phyloP scores from a whole-genome alignment of 805 yeast species.

The Candida quercuum region DNA sequence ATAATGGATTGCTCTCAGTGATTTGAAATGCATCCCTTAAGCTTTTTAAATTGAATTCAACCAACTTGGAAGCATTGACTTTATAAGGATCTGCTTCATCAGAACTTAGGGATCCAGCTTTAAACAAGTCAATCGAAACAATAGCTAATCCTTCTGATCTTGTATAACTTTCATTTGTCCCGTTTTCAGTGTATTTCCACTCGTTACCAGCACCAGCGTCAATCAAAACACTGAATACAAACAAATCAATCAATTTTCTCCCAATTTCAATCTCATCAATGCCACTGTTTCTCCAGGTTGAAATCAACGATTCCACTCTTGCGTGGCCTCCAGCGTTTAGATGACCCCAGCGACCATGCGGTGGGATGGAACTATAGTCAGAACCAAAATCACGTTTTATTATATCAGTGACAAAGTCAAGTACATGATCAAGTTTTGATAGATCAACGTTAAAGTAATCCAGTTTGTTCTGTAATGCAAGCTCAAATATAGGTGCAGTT shows the following conservation, averaged over 20 bases:
- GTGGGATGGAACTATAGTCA: constrained; percentile 44
- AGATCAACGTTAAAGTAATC: constrained; percentile 43
- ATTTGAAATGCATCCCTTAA: constrained; percentile 44
- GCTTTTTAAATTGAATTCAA: constrained; percentile 28
- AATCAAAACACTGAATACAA: constrained; percentile 53
- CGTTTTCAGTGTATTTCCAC: constrained; percentile 45
- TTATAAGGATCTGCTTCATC: constrained; percentile 30
- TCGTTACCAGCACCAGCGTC: constrained; percentile 67
- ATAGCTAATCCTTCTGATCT: constrained; percentile 65
- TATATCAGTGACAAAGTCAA: constrained; percentile 37
- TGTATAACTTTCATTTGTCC: constrained; percentile 24
- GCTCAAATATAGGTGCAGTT: constrained; percentile 35
- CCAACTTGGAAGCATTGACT: constrained; percentile 40
- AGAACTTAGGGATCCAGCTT: constrained; percentile 39
- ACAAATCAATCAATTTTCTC: constrained; percentile 49
- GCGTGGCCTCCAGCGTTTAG: constrained; percentile 44
- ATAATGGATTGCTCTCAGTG: constrained; percentile 40
- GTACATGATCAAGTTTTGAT: constrained; percentile 34
- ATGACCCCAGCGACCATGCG: constrained; percentile 68
- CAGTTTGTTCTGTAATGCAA: constrained; percentile 31
- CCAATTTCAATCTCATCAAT: constrained; percentile 40
- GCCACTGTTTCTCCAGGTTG: constrained; percentile 28
- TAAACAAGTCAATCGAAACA: constrained; percentile 52
- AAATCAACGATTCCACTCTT: constrained; percentile 40
- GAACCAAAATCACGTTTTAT: constrained; percentile 41